Evolutionary conservation across 257 asterid genomes (phyloP).

Genomic region (Linaria vulgaris): DNA sequence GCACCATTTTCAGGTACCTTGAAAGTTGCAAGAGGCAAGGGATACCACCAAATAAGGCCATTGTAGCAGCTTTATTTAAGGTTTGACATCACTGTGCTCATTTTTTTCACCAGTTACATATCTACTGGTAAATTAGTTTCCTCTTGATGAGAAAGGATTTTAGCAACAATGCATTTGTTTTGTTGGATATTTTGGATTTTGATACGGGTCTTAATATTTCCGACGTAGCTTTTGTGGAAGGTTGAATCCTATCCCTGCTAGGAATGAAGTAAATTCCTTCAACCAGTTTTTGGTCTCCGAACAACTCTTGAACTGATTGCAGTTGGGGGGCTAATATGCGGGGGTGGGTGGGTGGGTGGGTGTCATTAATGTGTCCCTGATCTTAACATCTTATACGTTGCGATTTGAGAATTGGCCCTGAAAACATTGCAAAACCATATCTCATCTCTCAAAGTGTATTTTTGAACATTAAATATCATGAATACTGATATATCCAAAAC

Average conservation of each 20-base stretch:
- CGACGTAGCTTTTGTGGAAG: too few relatives aligned
- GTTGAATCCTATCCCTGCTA: too few relatives aligned
- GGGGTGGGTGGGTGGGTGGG: too few relatives aligned
- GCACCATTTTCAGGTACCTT: slow-evolving; percentile 55
- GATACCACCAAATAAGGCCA: slow-evolving; percentile 48
- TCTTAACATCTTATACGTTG: neutral
- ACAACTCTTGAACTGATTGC: too few relatives aligned
- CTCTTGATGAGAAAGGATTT: neutral
- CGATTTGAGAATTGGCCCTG: too few relatives aligned
- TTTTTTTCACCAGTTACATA: slow-evolving; percentile 14
- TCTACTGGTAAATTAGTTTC: slow-evolving; percentile 8
- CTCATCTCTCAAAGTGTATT: neutral
- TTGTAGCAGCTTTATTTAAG: slow-evolving; percentile 69
- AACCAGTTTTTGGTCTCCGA: too few relatives aligned
- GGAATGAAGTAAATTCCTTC: too few relatives aligned
- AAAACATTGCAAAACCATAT: neutral
- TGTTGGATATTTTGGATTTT: too few relatives aligned
- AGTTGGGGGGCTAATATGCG: too few relatives aligned
- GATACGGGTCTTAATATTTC: too few relatives aligned
- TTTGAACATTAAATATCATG: neutral
- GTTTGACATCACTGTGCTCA: slow-evolving; percentile 34
- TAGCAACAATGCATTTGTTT: too few relatives aligned
- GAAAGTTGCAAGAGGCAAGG: slow-evolving; percentile 59
- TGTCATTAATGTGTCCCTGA: neutral
- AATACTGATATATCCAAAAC: slow-evolving; percentile 10